A percentile compares a stretch with the other conserved stretches of the same genome.
phyloP scores from a whole-genome alignment of 1,284 basidiomycete genomes.

The Gymnopus androsaceus region DNA sequence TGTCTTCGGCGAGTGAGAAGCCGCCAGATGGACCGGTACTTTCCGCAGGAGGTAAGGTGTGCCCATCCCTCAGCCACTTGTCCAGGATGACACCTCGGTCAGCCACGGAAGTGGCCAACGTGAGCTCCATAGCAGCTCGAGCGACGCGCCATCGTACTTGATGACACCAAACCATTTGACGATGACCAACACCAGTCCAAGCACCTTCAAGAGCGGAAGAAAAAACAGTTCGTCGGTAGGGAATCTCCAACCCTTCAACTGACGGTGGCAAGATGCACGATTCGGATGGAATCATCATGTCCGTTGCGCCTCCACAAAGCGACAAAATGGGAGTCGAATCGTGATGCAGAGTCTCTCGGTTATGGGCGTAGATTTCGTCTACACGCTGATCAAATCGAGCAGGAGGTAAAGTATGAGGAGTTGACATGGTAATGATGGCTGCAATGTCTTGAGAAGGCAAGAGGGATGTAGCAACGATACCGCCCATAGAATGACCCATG shows the following conservation, averaged over 20 bases:
- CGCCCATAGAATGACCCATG: constrained; percentile 99
- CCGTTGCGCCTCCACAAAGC: constrained; percentile 90
- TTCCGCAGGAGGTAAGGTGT: constrained; percentile 36
- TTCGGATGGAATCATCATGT: constrained; percentile 93
- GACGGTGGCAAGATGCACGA: constrained; percentile 70
- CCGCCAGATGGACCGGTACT: neutral
- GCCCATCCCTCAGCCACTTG: constrained; percentile 67
- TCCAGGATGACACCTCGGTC: constrained; percentile 49
- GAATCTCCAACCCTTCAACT: constrained; percentile 13
- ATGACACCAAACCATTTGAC: constrained; percentile 98
- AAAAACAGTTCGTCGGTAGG: constrained; percentile 76
- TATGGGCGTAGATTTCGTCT: constrained; percentile 68
- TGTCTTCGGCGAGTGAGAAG: constrained; percentile 20
- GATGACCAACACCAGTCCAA: constrained; percentile 95
- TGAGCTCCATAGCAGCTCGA: constrained; percentile 73
- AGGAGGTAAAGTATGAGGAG: constrained; percentile 88
- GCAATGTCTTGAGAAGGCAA: constrained; percentile 69
- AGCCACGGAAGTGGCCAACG: constrained; percentile 31
- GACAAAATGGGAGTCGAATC: constrained; percentile 74
- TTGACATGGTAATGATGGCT: constrained; percentile 91
- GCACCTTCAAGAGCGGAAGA: constrained; percentile 85
- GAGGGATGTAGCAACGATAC: constrained; percentile 81
- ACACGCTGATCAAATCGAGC: constrained; percentile 84
- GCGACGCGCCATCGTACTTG: constrained; percentile 92
- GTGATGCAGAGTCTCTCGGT: constrained; percentile 35